Percentiles rank a stretch among this genome's conserved stretches.
These are phyloP conservation scores for Acanthamoeba castellanii DNA, from an alignment of 208 protist genomes.

Conservation along the genomic window DNA sequence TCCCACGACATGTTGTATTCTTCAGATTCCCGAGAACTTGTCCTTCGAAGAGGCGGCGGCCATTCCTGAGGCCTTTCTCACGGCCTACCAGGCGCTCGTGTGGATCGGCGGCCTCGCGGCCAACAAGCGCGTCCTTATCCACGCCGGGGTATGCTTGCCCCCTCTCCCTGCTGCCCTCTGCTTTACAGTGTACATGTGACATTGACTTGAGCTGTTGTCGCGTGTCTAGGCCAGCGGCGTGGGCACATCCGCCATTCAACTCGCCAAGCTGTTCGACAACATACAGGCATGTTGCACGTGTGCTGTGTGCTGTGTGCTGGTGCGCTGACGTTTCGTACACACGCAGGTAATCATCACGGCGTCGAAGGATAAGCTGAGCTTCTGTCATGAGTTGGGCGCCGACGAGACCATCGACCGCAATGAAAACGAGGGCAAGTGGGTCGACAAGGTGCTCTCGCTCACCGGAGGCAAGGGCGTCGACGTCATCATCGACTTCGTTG, in stretches of 20 bases:
- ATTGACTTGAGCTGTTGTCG: too few relatives aligned
- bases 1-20: too few relatives aligned
- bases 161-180: too few relatives aligned
- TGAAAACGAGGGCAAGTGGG: constrained; percentile 66
- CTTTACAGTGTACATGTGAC: too few relatives aligned
- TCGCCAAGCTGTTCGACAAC: constrained; percentile 88
- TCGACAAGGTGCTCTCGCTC: constrained; percentile 1
- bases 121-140: constrained; percentile 92
- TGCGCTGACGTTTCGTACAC: neutral
- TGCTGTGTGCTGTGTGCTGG: too few relatives aligned
- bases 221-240: constrained; percentile 90
- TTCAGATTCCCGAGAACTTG: constrained; percentile 90
- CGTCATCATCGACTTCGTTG: constrained; percentile 83
- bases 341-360: constrained; percentile 38
- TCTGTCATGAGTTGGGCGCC: constrained; percentile 77
- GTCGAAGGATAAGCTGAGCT: constrained; percentile 77
- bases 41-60: constrained; percentile 93
- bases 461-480: constrained; percentile 79
- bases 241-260: constrained; percentile 91
- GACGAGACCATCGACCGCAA: constrained; percentile 78
- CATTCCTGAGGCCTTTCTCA: constrained; percentile 95
- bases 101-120: constrained; percentile 84
- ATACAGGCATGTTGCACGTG: neutral
- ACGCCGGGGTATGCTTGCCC: constrained; percentile 85
- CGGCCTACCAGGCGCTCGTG: constrained; percentile 93